A percentile compares a stretch with the other conserved stretches of the same genome.
Conservation (phyloP, 768 basidiomycete genomes). For the Boletus subcaerulescens region DNA sequence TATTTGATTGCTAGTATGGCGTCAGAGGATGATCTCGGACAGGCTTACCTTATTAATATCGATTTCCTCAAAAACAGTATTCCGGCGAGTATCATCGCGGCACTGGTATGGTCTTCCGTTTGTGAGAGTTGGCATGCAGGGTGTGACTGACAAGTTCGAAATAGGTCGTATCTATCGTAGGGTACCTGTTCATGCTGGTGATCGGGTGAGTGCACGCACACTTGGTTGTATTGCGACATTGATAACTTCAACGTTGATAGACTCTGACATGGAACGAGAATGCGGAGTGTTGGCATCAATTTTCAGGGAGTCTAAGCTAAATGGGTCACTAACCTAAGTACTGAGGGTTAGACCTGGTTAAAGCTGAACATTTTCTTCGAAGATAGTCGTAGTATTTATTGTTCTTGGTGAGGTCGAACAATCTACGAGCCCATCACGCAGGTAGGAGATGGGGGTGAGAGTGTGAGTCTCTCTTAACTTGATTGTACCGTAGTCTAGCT, state of each 20-base stretch:
- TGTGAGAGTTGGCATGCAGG: too few species aligned
- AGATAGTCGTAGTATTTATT: too few species aligned
- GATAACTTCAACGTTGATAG: not conserved
- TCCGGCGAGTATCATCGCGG: slow-evolving; percentile 87
- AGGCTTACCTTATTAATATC: slow-evolving; percentile 76
- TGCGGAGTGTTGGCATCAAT: too few species aligned
- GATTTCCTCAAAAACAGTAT: slow-evolving; percentile 95
- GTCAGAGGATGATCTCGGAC: slow-evolving; percentile 92
- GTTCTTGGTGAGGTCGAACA: too few species aligned
- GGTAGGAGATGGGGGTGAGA: too few species aligned
- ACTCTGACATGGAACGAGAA: not conserved
- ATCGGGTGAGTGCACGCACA: slow-evolving; percentile 8
- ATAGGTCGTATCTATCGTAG: slow-evolving; percentile 19
- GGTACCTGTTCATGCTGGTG: slow-evolving; percentile 16
- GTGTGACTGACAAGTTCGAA: not conserved
- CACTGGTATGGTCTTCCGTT: slow-evolving; percentile 46
- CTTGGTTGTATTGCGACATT: not conserved
- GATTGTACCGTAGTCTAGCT: too few species aligned
- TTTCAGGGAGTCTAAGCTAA: too few species aligned
- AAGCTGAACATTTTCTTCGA: too few species aligned
- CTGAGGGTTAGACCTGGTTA: too few species aligned
- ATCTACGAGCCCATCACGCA: too few species aligned
- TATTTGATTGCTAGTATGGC: slow-evolving; percentile 57
- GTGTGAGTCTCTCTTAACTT: too few species aligned
- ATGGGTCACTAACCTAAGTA: too few species aligned